A percentile compares a stretch with the other conserved stretches of the same genome.
phyloP scores from a whole-genome alignment of 2,329 filamentous ascomycete genomes.

The Colletotrichum trifolii region DNA sequence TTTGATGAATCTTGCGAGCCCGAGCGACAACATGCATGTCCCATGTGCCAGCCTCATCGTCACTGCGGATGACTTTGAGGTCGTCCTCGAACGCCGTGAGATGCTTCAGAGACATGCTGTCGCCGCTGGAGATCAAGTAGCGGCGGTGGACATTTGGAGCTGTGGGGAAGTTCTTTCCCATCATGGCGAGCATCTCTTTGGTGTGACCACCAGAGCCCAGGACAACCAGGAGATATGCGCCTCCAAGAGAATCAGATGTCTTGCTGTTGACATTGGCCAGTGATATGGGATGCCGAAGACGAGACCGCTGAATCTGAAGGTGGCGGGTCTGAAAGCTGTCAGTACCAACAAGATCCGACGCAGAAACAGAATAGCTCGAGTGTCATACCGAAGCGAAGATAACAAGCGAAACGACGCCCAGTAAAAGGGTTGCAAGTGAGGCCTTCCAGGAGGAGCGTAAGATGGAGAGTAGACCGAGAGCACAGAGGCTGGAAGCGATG shows the following conservation, averaged over 20 bases:
- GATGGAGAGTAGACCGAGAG: conserved; percentile 20
- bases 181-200: conserved; percentile 90
- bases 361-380: too few species aligned
- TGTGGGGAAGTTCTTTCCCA: conserved; percentile 68
- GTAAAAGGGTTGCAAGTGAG: conserved; percentile 1
- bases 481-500: conserved; percentile 22
- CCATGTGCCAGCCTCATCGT: conserved; percentile 59
- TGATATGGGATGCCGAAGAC: conserved; percentile 8
- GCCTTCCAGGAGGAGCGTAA: conserved; percentile 29
- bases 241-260: conserved; percentile 37
- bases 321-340: conserved; percentile 21
- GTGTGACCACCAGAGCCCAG: conserved; percentile 96
- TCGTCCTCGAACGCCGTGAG: conserved; percentile 67
- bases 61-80: conserved; percentile 41
- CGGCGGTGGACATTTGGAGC: conserved; percentile 73
- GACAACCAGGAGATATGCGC: conserved; percentile 77
- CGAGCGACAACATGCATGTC: conserved; percentile 77
- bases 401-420: conserved; percentile 23
- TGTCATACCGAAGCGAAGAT: conserved; percentile 47
- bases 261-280: conserved; percentile 15
- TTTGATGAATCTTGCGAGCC: conserved; percentile 85
- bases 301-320: conserved; percentile 25
- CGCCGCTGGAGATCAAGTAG: conserved; percentile 83
- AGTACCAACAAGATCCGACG: not conserved
- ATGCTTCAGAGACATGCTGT: conserved; percentile 75